Conservation (phyloP, 768 basidiomycete species). For the Russula olivacea region DNA sequence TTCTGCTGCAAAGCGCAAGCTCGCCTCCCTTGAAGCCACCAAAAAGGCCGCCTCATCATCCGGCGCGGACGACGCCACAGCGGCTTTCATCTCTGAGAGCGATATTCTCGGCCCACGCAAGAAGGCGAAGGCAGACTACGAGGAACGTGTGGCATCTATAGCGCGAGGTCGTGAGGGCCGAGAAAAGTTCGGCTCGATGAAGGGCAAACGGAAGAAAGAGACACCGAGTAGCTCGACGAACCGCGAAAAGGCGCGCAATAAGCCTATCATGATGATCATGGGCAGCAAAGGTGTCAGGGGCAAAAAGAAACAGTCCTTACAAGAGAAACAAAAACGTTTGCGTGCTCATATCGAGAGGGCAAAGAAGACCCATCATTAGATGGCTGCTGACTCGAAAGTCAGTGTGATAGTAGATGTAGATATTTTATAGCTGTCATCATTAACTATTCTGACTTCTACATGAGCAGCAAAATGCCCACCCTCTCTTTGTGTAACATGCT, state of each 20-base stretch:
- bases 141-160: slow-evolving; percentile 87
- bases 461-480: no score
- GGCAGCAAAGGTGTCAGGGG: slow-evolving; percentile 68
- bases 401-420: neutral
- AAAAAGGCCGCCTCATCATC: slow-evolving; percentile 49
- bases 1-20: slow-evolving; percentile 80
- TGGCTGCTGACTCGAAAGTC: neutral
- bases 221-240: slow-evolving; percentile 83
- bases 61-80: slow-evolving; percentile 34
- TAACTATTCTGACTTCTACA: no score
- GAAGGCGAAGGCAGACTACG: slow-evolving; percentile 89
- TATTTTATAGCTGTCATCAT: no score
- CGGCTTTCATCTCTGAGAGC: slow-evolving; percentile 72
- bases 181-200: slow-evolving; percentile 85
- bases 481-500: no score
- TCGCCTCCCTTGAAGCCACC: slow-evolving; percentile 69
- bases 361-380: slow-evolving; percentile 42
- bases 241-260: slow-evolving; percentile 86
- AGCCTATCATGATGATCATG: slow-evolving; percentile 93
- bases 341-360: slow-evolving; percentile 68
- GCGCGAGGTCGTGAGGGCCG: slow-evolving; percentile 91
- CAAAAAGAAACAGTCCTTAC: slow-evolving; percentile 77
- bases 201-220: slow-evolving; percentile 88
- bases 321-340: slow-evolving; percentile 75
- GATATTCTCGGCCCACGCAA: slow-evolving; percentile 94